These are phyloP conservation scores for Schwanniomyces vanrijiae DNA, from an alignment of 805 yeast genomes.

Conservation along the genomic window DNA sequence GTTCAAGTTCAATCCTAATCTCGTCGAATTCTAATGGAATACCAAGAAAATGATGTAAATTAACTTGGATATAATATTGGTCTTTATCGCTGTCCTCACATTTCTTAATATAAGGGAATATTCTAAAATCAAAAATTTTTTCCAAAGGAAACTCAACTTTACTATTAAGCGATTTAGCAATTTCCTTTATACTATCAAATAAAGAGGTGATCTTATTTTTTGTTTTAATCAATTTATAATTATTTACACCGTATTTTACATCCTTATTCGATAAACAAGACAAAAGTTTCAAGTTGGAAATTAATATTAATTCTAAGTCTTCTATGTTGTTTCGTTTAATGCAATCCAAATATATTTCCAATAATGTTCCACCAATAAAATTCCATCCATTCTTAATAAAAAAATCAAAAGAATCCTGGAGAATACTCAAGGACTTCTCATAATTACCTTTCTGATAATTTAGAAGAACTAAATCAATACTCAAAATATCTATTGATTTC, in stretches of 20 bases:
- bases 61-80: conserved; percentile 35
- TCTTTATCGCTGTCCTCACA: conserved; percentile 24
- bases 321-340: conserved; percentile 42
- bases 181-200: conserved; percentile 15
- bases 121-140: conserved; percentile 32
- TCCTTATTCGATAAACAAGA: conserved; percentile 24
- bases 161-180: conserved; percentile 16
- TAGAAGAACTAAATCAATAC: conserved; percentile 76
- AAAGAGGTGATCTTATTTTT: conserved; percentile 14
- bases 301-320: conserved; percentile 28
- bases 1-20: conserved; percentile 19
- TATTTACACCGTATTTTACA: conserved; percentile 24
- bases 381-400: conserved; percentile 77
- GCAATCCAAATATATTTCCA: conserved; percentile 69
- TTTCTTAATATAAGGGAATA: conserved; percentile 39
- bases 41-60: conserved; percentile 29
- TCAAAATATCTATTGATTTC: conserved; percentile 68
- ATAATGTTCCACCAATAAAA: conserved; percentile 60
- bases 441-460: conserved; percentile 59
- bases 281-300: conserved; percentile 42
- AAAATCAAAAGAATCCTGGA: conserved; percentile 67
- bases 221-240: conserved; percentile 21
- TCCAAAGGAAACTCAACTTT: conserved; percentile 29
- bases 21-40: conserved; percentile 19
- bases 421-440: conserved; percentile 58